Evolutionary conservation across 768 basidiomycete genomes (phyloP).

Genomic region (Melanogaster broomeanus): DNA sequence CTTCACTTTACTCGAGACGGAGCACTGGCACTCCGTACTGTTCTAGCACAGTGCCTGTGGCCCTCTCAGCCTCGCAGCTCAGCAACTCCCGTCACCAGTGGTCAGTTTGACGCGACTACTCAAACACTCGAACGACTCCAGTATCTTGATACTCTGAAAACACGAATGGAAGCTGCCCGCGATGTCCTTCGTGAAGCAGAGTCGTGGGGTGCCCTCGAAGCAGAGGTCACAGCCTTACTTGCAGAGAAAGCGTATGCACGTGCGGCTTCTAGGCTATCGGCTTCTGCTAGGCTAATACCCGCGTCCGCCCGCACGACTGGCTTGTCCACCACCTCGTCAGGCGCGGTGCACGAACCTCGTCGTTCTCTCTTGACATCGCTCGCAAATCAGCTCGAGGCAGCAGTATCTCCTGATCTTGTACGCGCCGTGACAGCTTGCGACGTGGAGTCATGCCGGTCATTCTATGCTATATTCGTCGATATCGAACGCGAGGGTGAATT

Average conservation of each 20-base stretch:
- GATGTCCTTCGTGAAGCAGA: slow-evolving; percentile 94
- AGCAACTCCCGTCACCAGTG: background rate
- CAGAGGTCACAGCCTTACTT: slow-evolving; percentile 87
- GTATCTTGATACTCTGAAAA: slow-evolving; percentile 80
- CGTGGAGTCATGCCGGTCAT: slow-evolving; percentile 68
- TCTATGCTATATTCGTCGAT: slow-evolving; percentile 84
- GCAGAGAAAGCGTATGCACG: slow-evolving; percentile 78
- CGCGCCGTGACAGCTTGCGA: slow-evolving; percentile 84
- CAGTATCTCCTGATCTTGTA: slow-evolving; percentile 86
- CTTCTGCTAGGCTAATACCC: slow-evolving; percentile 86
- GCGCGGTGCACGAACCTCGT: slow-evolving; percentile 67
- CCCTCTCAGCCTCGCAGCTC: slow-evolving; percentile 9
- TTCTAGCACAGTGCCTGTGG: slow-evolving; percentile 58
- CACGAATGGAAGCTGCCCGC: slow-evolving; percentile 83
- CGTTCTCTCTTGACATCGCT: slow-evolving; percentile 86
- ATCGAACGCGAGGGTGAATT: slow-evolving; percentile 95
- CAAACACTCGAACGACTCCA: slow-evolving; percentile 75
- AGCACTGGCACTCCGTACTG: slow-evolving; percentile 71
- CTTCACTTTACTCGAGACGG: slow-evolving; percentile 97
- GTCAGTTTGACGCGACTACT: slow-evolving; percentile 49
- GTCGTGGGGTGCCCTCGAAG: slow-evolving; percentile 93
- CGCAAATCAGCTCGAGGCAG: slow-evolving; percentile 94
- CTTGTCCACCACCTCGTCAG: slow-evolving; percentile 13
- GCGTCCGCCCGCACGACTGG: slow-evolving; percentile 93
- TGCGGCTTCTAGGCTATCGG: slow-evolving; percentile 89